Base-by-base conservation (phyloP, 2,329 filamentous ascomycete genomes). In the Fusarium sacchari region DNA sequence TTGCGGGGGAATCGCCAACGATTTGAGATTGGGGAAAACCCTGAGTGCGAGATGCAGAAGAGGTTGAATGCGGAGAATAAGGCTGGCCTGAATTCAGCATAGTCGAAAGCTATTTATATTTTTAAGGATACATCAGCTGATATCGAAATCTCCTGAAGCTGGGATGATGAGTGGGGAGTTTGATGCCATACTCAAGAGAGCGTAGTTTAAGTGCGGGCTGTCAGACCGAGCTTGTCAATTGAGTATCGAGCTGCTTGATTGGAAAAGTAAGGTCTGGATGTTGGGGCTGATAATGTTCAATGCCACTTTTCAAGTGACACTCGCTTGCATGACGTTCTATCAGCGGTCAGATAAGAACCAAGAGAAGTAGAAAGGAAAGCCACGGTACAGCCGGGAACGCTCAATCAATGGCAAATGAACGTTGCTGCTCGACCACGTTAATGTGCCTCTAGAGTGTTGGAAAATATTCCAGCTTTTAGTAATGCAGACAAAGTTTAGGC, bases 361-460 rank as follows among this genome's bases (percentile, higher is more conserved):
- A 12, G 14, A 1, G 20, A 5, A 9, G 6, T 10, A 3, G 6
- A 7, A 24, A 11, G 30, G 10, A 8, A 24, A 8, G 11, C 18
- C 22, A 34, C 12, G 17, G 5, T 20, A n/a, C 22, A 34, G 30
- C 47, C 6, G 2, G 8, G 11, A 32, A 13, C 4, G 11, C 22
- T 13, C 3, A 11, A 49, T 18, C 15, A 6, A n/a, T 7, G 20
- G 14, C 7, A 9, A 5, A 49, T 24, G 10, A 7, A 18, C 10
- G 22, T 22, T 32, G 9, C 22, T 24, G 15, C 22, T 32, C 7
- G 1, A 3, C 14, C 20, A 12, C 1, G 6, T 11, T 6, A 8
- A 17, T 7, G 12, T 4, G 14, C 7, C 26, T 30, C 30, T n/a
- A 3, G 11, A n/a, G 3, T 9, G 5, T 7, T 1, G 4, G 15